Evolutionary conservation across 139 green algal genomes (phyloP).

Genomic region (Coelastrella sp.): DNA sequence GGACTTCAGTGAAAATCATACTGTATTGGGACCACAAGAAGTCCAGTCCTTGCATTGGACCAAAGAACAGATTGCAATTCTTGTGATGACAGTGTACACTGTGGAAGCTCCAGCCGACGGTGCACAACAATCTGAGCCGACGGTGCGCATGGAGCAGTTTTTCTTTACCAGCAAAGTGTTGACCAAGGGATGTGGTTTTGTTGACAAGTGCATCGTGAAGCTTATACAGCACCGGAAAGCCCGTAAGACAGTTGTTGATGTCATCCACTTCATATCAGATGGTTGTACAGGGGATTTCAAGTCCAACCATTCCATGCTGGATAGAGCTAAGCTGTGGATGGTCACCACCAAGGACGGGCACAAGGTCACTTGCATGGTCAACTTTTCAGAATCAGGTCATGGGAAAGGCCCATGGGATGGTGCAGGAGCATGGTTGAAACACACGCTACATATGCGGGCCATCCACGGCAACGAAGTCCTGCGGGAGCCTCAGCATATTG

Average conservation of each 20-base stretch:
- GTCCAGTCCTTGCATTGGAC: not conserved
- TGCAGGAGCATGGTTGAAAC: not conserved
- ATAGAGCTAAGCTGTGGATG: constrained; percentile 3
- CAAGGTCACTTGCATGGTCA: constrained; percentile 4
- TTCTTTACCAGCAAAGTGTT: not conserved
- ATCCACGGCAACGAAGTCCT: not conserved
- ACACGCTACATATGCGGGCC: not conserved
- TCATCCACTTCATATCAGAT: constrained; percentile 13
- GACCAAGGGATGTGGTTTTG: constrained; percentile 17
- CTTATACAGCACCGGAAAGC: not conserved
- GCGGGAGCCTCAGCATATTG: not conserved
- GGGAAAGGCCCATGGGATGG: constrained; percentile 27
- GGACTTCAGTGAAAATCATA: not conserved
- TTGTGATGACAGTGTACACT: not conserved
- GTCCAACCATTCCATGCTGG: constrained; percentile 26
- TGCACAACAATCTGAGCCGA: not conserved
- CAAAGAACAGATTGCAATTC: not conserved
- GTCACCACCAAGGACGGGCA: not conserved
- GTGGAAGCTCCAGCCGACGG: not conserved
- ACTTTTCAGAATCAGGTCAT: constrained; percentile 16
- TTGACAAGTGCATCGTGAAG: constrained; percentile 4
- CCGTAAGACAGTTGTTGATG: not conserved
- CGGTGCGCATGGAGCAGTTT: not conserved
- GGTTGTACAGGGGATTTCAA: constrained; percentile 20
- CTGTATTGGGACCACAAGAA: not conserved